Base-by-base conservation (phyloP, 2,329 filamentous ascomycete genomes). In the Colletotrichum cuscutae region DNA sequence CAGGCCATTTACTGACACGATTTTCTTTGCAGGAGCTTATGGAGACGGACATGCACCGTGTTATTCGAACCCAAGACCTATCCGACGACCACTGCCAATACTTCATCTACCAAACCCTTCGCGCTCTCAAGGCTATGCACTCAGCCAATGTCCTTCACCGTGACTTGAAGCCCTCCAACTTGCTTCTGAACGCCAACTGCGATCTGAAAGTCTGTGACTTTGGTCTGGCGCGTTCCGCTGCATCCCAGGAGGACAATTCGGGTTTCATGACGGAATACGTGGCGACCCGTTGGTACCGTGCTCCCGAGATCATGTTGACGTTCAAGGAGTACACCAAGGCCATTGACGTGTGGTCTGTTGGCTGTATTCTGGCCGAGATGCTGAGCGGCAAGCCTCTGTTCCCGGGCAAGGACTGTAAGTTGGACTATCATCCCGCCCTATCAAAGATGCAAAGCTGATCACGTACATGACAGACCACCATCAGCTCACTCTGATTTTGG, bases 241-340 rank as follows among this genome's bases (percentile, higher is more conserved):
- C 97, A 9, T 98, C 96, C 11, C 97, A 97, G 77, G 97, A 99
- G 81, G 97, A 99, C 84, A 99, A 99, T 86, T 98, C 96, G n/a
- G 97, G 97, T 26, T 99, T 99, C 90, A 99, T 99, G 97, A 99
- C 97, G 19, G 97, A 99, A 97, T 99, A 99, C 82, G 97, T 99
- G 70, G 97, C 97, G 64, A 99, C 97, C 59, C 93, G 97, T 80
- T 99, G 97, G 97, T 99, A 99, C 85, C 95, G 97, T 84, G 97
- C 97, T 6, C 97, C 97, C 4, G 97, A 99, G 83, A 99, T 99
- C 83, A 99, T 99, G 97, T 93, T 99, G 86, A 99, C 97, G 13
- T 99, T 98, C 89, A 98, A 99, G 87, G 97, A 99, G 85, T 99
- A 99, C 86, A 99, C 97, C 79, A 99, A 98, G 86, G 97, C 97